Evolutionary conservation across 768 basidiomycete species (phyloP).

Genomic region (Suillus spraguei): DNA sequence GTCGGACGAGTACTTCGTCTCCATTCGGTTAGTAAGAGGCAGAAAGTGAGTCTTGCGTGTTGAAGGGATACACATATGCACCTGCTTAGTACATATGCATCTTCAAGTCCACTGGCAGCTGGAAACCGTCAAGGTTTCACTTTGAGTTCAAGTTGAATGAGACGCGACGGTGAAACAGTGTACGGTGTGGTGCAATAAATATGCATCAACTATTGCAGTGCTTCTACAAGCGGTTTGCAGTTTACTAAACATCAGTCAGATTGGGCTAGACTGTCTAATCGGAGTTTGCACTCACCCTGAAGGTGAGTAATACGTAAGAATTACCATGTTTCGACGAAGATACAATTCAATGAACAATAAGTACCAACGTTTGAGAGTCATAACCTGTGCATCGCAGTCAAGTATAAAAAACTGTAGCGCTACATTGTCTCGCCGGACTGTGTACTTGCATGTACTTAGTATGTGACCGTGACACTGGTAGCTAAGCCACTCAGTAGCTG

Average conservation of each 20-base stretch:
- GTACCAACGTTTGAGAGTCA: neutral
- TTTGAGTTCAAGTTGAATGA: neutral
- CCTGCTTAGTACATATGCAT: neutral
- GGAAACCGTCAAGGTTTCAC: neutral
- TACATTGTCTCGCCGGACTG: too few species aligned
- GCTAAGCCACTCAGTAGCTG: too few species aligned
- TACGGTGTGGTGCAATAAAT: neutral
- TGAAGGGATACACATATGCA: neutral
- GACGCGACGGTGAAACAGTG: neutral
- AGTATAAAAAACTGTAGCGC: neutral
- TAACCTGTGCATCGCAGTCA: neutral
- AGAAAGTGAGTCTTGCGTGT: neutral
- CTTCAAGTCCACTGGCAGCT: neutral
- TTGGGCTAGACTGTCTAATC: neutral
- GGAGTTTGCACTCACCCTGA: neutral
- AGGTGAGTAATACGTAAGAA: neutral
- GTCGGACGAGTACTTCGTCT: neutral
- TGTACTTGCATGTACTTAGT: too few species aligned
- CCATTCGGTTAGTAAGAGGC: neutral
- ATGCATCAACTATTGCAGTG: neutral
- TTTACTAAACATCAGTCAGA: neutral
- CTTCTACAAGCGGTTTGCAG: neutral
- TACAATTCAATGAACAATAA: neutral
- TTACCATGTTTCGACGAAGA: neutral
- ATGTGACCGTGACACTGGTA: too few species aligned